Conservation (phyloP, 208 protist species). For the Balamuthia mandrillaris region DNA sequence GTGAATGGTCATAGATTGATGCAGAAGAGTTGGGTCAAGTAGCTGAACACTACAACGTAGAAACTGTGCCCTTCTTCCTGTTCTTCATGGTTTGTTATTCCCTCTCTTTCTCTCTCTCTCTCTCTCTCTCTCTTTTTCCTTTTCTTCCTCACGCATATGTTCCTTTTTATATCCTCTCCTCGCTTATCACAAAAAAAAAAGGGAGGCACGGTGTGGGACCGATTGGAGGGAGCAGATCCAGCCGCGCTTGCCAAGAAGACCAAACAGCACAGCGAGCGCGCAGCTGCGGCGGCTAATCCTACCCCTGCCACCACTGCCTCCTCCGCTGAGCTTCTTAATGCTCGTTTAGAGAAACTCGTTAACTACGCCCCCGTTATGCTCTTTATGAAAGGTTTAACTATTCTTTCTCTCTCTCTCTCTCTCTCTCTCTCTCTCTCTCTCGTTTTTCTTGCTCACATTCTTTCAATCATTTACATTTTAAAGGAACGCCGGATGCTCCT, state of each 20-base stretch:
- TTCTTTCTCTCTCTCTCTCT: neutral
- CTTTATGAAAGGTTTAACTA: conserved; percentile 25
- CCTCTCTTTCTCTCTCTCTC: conserved; percentile 75
- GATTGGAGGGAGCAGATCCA: conserved; percentile 20
- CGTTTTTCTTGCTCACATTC: neutral
- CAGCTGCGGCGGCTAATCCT: neutral
- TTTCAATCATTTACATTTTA: neutral
- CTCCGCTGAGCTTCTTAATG: neutral
- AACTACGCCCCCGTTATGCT: conserved; percentile 31
- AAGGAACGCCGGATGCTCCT: conserved; percentile 15
- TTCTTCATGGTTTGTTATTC: conserved; percentile 83
- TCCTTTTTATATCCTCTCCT: conserved; percentile 53
- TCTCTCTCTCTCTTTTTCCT: conserved; percentile 62
- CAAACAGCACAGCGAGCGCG: neutral
- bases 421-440: neutral
- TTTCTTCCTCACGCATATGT: conserved; percentile 9
- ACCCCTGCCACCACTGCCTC: neutral
- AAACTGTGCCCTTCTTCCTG: conserved; percentile 81
- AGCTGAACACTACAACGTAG: conserved; percentile 76
- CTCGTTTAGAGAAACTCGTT: neutral
- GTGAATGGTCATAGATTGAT: conserved; percentile 66
- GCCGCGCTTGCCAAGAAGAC: neutral
- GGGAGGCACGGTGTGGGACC: neutral
- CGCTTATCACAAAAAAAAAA: neutral
- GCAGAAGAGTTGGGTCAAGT: conserved; percentile 72